Conservation (phyloP, 192 early-diverging fungal genomes). For the Umbelopsis vinacea region DNA sequence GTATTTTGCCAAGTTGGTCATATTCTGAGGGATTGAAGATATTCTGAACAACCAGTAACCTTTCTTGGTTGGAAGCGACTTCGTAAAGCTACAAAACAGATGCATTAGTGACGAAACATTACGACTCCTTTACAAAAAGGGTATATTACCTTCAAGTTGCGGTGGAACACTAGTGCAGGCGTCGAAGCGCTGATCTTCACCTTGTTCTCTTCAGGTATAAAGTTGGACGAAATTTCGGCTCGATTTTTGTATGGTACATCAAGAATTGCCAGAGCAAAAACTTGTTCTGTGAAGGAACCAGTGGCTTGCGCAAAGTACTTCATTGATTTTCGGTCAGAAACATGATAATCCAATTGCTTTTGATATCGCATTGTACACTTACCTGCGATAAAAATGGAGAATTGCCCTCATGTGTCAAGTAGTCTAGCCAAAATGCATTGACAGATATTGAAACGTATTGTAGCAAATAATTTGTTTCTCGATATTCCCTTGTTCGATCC, state of each 20-base stretch:
- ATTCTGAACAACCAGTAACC: conserved; percentile 8
- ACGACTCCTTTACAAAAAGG: background rate
- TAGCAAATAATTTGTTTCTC: conserved; percentile 43
- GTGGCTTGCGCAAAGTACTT: conserved; percentile 49
- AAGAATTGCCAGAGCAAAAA: conserved; percentile 45
- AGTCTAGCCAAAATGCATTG: conserved; percentile 54
- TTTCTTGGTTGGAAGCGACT: background rate
- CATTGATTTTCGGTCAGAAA: background rate
- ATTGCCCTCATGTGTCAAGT: conserved; percentile 36
- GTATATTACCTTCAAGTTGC: conserved; percentile 38
- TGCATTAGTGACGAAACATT: background rate
- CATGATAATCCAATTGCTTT: background rate
- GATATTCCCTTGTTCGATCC: conserved; percentile 43
- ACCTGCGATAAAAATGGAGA: conserved; percentile 48
- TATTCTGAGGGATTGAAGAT: background rate
- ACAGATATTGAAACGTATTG: conserved; percentile 1
- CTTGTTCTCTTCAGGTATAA: conserved; percentile 26
- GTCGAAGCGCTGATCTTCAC: conserved; percentile 33
- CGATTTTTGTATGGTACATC: conserved; percentile 40
- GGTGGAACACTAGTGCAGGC: conserved; percentile 49
- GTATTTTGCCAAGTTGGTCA: background rate
- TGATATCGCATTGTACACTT: background rate
- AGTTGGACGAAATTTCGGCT: conserved; percentile 17
- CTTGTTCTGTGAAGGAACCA: conserved; percentile 33
- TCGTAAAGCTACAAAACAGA: background rate